These are phyloP conservation scores for Monilinia laxa DNA, from an alignment of 2,329 filamentous ascomycete species.

Conservation along the genomic window DNA sequence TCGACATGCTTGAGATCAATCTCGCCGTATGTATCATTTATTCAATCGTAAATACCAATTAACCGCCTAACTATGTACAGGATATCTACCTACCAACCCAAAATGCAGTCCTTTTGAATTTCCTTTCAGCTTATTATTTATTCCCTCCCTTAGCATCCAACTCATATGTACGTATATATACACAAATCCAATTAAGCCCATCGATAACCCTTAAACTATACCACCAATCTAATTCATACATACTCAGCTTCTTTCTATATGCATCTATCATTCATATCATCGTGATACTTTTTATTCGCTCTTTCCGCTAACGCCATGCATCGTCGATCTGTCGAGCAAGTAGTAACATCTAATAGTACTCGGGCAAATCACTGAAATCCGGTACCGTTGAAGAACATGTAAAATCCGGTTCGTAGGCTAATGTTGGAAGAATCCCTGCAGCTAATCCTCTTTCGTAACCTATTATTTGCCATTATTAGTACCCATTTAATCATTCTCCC, in stretches of 20 bases:
- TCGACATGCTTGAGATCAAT: too few species aligned
- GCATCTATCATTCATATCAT: neutral
- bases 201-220: neutral
- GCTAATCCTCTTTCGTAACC: slow-evolving; percentile 22
- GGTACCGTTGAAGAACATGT: slow-evolving; percentile 60
- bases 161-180: neutral
- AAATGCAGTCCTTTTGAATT: neutral
- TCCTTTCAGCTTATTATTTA: neutral
- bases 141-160: neutral
- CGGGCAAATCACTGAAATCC: slow-evolving; percentile 52
- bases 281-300: neutral
- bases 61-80: neutral
- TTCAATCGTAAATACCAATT: neutral
- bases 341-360: slow-evolving; percentile 46
- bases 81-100: neutral
- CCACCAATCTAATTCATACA: neutral
- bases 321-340: neutral
- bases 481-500: neutral
- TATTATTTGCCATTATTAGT: slow-evolving; percentile 3
- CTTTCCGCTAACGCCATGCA: too few species aligned
- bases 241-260: neutral
- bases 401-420: slow-evolving; percentile 70
- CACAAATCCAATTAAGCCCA: neutral
- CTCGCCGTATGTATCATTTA: neutral
- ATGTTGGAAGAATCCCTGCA: slow-evolving; percentile 71